Conservation (phyloP, 805 yeast species). For the Kluyveromyces starmeri region DNA sequence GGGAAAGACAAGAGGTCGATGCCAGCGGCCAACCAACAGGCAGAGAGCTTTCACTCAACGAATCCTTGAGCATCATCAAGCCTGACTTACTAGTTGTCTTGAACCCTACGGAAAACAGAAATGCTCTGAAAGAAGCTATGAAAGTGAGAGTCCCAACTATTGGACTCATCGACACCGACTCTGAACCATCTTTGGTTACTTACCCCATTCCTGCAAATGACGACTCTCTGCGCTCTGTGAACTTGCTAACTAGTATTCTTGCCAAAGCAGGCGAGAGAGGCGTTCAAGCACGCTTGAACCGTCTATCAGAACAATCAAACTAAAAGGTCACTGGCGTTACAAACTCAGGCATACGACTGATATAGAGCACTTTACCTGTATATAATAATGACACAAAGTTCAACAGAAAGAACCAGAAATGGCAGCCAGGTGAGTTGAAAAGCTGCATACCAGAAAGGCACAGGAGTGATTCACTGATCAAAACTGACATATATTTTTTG, state of each 20-base stretch:
- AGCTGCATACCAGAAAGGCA: no score
- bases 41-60: constrained; percentile 43
- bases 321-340: no score
- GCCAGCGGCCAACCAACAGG: constrained; percentile 60
- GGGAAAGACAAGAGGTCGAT: constrained; percentile 70
- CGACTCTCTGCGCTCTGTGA: constrained; percentile 75
- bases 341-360: no score
- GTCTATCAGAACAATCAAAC: no score
- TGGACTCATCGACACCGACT: constrained; percentile 89
- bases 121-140: constrained; percentile 72
- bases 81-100: constrained; percentile 84
- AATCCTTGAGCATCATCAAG: constrained; percentile 49
- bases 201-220: constrained; percentile 97
- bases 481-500: no score
- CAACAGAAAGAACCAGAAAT: background rate
- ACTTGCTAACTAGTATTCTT: constrained; percentile 72
- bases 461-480: no score
- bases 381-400: no score
- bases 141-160: constrained; percentile 82
- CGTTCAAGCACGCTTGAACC: constrained; percentile 43
- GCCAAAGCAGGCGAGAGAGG: constrained; percentile 84
- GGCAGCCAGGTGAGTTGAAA: background rate
- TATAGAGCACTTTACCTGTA: background rate
- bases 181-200: constrained; percentile 81
- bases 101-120: constrained; percentile 81